Conservation (phyloP, 2,329 filamentous ascomycete species). For the Botrytis squamosa region DNA sequence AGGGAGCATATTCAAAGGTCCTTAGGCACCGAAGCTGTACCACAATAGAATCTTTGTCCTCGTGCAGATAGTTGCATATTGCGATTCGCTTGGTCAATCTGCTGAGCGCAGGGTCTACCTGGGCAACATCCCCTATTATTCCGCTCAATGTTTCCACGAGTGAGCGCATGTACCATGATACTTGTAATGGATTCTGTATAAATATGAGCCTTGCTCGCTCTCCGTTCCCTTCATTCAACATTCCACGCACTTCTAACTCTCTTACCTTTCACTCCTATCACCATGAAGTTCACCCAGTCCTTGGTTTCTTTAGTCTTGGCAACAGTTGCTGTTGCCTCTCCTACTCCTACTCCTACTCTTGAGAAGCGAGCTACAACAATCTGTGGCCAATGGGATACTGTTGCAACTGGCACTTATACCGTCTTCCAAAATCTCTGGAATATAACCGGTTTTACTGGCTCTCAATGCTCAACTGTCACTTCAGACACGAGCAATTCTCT, state of each 20-base stretch:
- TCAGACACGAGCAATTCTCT: slow-evolving; percentile 39
- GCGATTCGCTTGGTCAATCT: not conserved
- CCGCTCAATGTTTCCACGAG: slow-evolving; percentile 3
- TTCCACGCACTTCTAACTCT: not conserved
- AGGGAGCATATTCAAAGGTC: not conserved
- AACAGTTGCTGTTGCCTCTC: slow-evolving; percentile 19
- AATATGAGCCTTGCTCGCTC: not conserved
- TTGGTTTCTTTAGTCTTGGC: slow-evolving; percentile 20
- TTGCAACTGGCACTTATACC: slow-evolving; percentile 39
- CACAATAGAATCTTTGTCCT: not conserved
- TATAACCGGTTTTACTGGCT: slow-evolving; percentile 10
- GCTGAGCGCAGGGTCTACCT: not conserved
- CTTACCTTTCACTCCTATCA: slow-evolving; percentile 4
- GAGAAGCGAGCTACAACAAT: slow-evolving; percentile 40
- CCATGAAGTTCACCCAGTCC: slow-evolving; percentile 26
- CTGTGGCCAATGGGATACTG: slow-evolving; percentile 33
- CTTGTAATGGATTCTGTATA: not conserved
- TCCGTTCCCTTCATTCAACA: not conserved
- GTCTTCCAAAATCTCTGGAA: slow-evolving; percentile 42
- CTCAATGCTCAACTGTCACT: slow-evolving; percentile 44
- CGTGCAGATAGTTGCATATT: not conserved
- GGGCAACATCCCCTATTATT: not conserved
- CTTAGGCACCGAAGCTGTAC: not conserved
- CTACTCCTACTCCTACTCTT: slow-evolving; percentile 32
- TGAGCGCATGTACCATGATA: not conserved